Percentiles rank a stretch among this genome's conserved stretches.
These are phyloP conservation scores for Leccinum arenicola DNA, from an alignment of 768 basidiomycete genomes.

Conservation along the genomic window DNA sequence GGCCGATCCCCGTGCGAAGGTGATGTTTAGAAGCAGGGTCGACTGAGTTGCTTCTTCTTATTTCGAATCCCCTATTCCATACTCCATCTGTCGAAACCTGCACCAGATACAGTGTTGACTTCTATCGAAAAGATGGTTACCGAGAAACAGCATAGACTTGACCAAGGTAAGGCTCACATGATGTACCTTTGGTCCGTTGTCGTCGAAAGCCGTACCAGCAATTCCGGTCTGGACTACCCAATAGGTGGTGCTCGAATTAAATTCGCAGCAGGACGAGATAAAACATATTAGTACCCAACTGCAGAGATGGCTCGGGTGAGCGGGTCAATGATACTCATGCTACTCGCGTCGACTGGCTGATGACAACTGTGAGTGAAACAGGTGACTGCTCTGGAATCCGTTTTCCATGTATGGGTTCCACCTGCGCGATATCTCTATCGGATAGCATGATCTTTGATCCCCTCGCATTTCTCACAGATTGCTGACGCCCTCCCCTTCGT, in stretches of 20 bases:
- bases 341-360: background rate
- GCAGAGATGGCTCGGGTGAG: background rate
- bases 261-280: too few relatives aligned
- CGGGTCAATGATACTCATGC: background rate
- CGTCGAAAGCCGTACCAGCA: background rate
- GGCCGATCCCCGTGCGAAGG: conserved; percentile 1
- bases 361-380: background rate
- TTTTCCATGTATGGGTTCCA: background rate
- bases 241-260: background rate
- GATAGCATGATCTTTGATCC: background rate
- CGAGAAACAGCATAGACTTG: background rate
- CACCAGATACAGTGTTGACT: background rate
- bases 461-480: background rate
- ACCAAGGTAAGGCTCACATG: background rate
- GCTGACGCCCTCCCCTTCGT: background rate
- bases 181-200: background rate
- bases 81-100: background rate
- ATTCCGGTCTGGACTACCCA: background rate
- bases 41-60: background rate
- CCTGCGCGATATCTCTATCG: background rate
- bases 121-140: background rate
- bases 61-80: background rate
- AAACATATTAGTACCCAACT: background rate
- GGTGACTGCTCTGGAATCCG: background rate
- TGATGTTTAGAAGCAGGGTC: conserved; percentile 15